Evolutionary conservation across 495 filamentous ascomycete species (phyloP).

Genomic region (Annulohypoxylon nitens): DNA sequence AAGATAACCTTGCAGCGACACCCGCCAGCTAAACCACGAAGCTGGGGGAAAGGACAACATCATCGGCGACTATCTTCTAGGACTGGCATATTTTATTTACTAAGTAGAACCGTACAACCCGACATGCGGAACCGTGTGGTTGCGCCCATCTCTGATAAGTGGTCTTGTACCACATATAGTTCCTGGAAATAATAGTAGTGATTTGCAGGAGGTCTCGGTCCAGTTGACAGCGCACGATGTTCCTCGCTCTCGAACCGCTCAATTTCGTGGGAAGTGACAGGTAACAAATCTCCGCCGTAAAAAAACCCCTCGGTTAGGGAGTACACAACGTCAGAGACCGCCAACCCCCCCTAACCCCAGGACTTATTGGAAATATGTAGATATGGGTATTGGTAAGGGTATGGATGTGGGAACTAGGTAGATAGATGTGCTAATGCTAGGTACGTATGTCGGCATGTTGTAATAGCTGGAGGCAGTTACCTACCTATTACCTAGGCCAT

Average conservation of each 20-base stretch:
- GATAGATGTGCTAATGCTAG: not conserved
- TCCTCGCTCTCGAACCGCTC: conserved; percentile 38
- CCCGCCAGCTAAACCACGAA: not conserved
- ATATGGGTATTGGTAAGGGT: conserved; percentile 8
- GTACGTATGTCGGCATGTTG: not conserved
- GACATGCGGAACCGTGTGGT: conserved; percentile 41
- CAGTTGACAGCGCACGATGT: conserved; percentile 33
- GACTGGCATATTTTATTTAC: conserved; percentile 31
- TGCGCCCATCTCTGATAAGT: conserved; percentile 42
- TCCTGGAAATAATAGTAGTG: conserved; percentile 38
- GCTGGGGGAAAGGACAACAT: conserved; percentile 9
- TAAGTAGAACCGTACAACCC: conserved; percentile 38
- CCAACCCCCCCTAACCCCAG: conserved; percentile 8
- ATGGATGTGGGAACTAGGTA: not conserved
- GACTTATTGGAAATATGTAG: conserved; percentile 16
- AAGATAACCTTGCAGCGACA: conserved; percentile 1
- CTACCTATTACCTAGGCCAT: not conserved
- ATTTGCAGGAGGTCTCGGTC: conserved; percentile 40
- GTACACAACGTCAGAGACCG: conserved; percentile 26
- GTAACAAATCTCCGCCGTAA: conserved; percentile 39
- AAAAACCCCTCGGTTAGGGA: conserved; percentile 30
- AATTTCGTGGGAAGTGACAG: conserved; percentile 44
- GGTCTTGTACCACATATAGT: conserved; percentile 44
- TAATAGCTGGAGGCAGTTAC: not conserved
- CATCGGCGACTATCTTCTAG: conserved; percentile 37